Base-by-base conservation (phyloP, 495 filamentous ascomycete species). In the Clohesyomyces aquaticus region DNA sequence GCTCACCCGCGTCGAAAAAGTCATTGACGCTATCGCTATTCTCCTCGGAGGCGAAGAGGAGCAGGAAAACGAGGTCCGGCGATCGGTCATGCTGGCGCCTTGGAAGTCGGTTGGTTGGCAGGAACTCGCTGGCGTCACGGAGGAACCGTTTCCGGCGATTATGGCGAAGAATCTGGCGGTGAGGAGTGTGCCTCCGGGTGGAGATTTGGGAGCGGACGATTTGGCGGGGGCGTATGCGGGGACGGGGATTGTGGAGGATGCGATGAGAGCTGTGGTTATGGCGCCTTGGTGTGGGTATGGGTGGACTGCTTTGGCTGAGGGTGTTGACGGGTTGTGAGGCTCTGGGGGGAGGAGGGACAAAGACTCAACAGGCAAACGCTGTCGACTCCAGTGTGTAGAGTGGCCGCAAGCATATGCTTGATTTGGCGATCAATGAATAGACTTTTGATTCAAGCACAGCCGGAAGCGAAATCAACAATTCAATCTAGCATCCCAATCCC, bases 101-200 rank as follows among this genome's bases (percentile, higher is more conserved):
- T 82, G 83, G 25, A 78, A 89, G 54, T 85, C 91, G 14, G 80
- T 87, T 48, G 89, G 88, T 38, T 98, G 93, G 93, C 80, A 81
- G 62, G 80, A 87, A 46, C 76, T 97, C 47, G 84, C 88, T 0
- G 79, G 78, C 16, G 25, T 77, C 0, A 72, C 69, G 0, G 72
- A 73, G 41, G 79, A 83, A 0, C 76, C 77, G 22, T 85, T 87
- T 71, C 82, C 90, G 2, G 85, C 88, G 0, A 83, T 87, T 53
- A 94, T 94, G 89, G 90, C 91, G 46, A 75, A 96, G 61, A 81
- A 87, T 68, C 88, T 90, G 16, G 92, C 91, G n/a, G 54, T 83
- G 21, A 87, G 85, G 66, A 83, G 80, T 18, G 83, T 88, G 9
- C 88, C 91, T 43, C 91, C 91, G 3, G 65, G 78, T 45, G 88